Evolutionary conservation across 2,329 filamentous ascomycete species (phyloP).

Genomic region (Myriosclerotinia duriaeana): DNA sequence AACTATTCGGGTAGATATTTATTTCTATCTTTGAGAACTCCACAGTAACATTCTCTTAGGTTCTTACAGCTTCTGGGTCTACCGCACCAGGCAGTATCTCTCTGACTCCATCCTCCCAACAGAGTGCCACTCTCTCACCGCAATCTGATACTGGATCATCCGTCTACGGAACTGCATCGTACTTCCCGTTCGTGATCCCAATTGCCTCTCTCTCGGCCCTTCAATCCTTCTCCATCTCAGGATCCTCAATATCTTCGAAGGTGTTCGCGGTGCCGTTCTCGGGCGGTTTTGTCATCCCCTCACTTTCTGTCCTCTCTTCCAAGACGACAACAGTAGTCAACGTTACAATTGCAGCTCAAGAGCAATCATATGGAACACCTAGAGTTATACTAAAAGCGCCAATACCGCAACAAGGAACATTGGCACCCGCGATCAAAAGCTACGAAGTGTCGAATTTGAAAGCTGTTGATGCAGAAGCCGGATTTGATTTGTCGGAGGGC

Average conservation of each 20-base stretch:
- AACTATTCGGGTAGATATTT: conserved; percentile 29
- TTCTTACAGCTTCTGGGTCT: conserved; percentile 14
- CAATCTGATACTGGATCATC: conserved; percentile 25
- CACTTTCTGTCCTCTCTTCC: conserved; percentile 17
- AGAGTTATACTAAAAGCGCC: conserved; percentile 26
- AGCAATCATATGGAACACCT: background rate
- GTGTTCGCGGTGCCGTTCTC: conserved; percentile 26
- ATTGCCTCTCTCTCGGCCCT: conserved; percentile 25
- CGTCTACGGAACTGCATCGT: conserved; percentile 29
- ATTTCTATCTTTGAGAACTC: background rate
- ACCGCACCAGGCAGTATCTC: conserved; percentile 15
- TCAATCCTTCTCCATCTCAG: conserved; percentile 25
- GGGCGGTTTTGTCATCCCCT: conserved; percentile 28
- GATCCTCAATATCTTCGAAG: background rate
- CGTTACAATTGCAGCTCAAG: conserved; percentile 25
- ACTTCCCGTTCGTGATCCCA: conserved; percentile 29
- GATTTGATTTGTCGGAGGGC: conserved; percentile 29
- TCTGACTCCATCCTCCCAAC: conserved; percentile 16
- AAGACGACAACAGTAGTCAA: conserved; percentile 22
- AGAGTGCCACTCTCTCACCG: conserved; percentile 18
- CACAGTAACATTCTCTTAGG: conserved; percentile 16
- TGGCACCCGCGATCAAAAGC: conserved; percentile 26
- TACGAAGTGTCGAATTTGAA: conserved; percentile 22
- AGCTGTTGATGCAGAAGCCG: conserved; percentile 15
- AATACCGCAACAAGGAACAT: conserved; percentile 27